phyloP scores from a whole-genome alignment of 2,329 filamentous ascomycete species.

The Pleoardoris graminearum region DNA sequence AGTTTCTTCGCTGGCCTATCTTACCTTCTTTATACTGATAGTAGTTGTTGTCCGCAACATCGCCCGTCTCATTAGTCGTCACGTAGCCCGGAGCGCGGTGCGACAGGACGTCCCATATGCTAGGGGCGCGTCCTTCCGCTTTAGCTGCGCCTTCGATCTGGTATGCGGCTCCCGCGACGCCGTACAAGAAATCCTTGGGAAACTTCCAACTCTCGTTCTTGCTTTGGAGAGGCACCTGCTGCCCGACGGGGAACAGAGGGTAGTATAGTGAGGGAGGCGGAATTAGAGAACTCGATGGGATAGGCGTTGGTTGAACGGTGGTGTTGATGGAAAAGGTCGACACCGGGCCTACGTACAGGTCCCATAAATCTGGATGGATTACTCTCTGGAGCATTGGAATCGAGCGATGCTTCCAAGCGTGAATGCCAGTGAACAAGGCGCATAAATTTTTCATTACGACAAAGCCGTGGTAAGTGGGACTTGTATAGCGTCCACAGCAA shows the following conservation, averaged over 20 bases:
- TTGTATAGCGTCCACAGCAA: too few species aligned
- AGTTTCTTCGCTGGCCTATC: too few species aligned
- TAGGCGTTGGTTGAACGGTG: constrained; percentile 34
- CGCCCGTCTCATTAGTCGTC: constrained; percentile 46
- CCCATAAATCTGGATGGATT: constrained; percentile 20
- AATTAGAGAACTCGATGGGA: constrained; percentile 40
- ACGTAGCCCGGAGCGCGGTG: constrained; percentile 35
- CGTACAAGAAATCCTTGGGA: constrained; percentile 48
- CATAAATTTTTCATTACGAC: too few species aligned
- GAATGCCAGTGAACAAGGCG: too few species aligned
- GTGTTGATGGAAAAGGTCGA: constrained; percentile 25
- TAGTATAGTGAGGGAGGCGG: constrained; percentile 41
- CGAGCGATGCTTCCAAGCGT: too few species aligned
- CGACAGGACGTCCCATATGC: constrained; percentile 46
- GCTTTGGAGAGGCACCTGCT: constrained; percentile 29
- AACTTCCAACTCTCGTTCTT: constrained; percentile 35
- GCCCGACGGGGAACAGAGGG: constrained; percentile 35
- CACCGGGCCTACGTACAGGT: constrained; percentile 27
- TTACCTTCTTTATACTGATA: constrained; percentile 54
- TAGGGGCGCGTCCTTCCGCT: constrained; percentile 47
- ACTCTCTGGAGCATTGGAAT: too few species aligned
- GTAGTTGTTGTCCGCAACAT: constrained; percentile 56
- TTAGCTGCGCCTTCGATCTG: constrained; percentile 52
- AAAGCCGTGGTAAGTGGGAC: too few species aligned
- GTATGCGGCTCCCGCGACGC: constrained; percentile 48